Percentiles rank a stretch among this genome's conserved stretches.
Conservation (phyloP, 345 rosid genomes). For the Salix koriyanagi region DNA sequence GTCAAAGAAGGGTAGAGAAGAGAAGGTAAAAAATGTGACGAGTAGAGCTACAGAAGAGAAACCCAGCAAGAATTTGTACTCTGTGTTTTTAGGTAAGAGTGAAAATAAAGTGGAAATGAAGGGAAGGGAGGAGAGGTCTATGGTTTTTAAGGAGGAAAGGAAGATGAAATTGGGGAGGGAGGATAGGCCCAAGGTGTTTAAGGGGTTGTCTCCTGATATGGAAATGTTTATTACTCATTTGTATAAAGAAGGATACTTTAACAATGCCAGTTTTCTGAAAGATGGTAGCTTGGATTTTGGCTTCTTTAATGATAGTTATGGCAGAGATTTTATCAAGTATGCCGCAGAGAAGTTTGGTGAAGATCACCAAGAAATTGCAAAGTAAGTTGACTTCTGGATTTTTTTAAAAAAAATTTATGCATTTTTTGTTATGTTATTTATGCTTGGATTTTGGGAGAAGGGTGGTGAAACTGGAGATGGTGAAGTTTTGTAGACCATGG, state of each 20-base stretch:
- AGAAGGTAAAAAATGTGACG: slow-evolving; percentile 4
- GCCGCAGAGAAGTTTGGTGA: slow-evolving; percentile 55
- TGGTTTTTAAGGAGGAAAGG: not conserved
- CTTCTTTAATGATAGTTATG: slow-evolving; percentile 50
- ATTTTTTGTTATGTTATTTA: not conserved
- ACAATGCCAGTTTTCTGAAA: slow-evolving; percentile 54
- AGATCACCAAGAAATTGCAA: slow-evolving; percentile 72
- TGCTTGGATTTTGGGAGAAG: not conserved
- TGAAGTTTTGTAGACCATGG: too few relatives aligned
- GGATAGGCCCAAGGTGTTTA: slow-evolving; percentile 21
- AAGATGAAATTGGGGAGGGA: slow-evolving; percentile 8
- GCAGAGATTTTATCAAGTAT: slow-evolving; percentile 53
- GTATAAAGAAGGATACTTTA: slow-evolving; percentile 56
- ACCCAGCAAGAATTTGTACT: slow-evolving; percentile 9
- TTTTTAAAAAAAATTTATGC: too few relatives aligned
- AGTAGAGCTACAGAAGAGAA: slow-evolving; percentile 7
- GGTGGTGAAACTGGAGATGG: too few relatives aligned
- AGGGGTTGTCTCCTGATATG: slow-evolving; percentile 55
- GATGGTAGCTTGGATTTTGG: slow-evolving; percentile 37
- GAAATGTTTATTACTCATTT: slow-evolving; percentile 50
- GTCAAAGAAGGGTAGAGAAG: not conserved
- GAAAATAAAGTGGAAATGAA: not conserved
- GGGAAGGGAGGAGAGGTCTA: not conserved
- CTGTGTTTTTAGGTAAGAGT: slow-evolving; percentile 19
- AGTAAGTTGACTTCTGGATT: slow-evolving; percentile 37